Percentiles rank a stretch among this genome's conserved stretches.
Conservation (phyloP, 2,329 filamentous ascomycete species). For the Bipolaris zeicola region DNA sequence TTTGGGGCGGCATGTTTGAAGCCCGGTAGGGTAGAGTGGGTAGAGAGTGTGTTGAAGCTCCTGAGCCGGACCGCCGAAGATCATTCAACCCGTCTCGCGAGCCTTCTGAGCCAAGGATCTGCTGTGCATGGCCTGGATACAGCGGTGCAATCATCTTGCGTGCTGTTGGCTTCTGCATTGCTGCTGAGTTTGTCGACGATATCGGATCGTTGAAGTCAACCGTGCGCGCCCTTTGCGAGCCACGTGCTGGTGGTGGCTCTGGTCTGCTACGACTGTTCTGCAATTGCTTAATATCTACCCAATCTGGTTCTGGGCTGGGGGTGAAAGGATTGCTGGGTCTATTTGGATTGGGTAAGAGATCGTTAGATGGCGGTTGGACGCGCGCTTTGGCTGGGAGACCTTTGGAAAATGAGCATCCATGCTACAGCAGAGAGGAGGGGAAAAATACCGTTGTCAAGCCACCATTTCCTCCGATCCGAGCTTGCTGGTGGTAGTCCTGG, state of each 20-base stretch:
- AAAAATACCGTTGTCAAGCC: slow-evolving; percentile 65
- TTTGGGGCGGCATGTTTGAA: slow-evolving; percentile 13
- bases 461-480: slow-evolving; percentile 68
- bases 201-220: slow-evolving; percentile 36
- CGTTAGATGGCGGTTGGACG: slow-evolving; percentile 67
- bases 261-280: slow-evolving; percentile 26
- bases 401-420: slow-evolving; percentile 39
- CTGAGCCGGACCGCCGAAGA: slow-evolving; percentile 31
- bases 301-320: slow-evolving; percentile 76
- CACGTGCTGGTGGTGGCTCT: slow-evolving; percentile 41
- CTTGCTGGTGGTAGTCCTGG: slow-evolving; percentile 71
- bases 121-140: slow-evolving; percentile 29
- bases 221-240: slow-evolving; percentile 37
- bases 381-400: slow-evolving; percentile 76
- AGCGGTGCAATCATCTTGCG: slow-evolving; percentile 42
- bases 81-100: slow-evolving; percentile 22
- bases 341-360: slow-evolving; percentile 71
- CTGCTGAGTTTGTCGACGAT: slow-evolving; percentile 29
- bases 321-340: slow-evolving; percentile 83
- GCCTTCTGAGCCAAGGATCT: slow-evolving; percentile 32
- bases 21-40: slow-evolving; percentile 26
- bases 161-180: slow-evolving; percentile 25
- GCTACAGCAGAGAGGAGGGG: slow-evolving; percentile 54
- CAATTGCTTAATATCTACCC: slow-evolving; percentile 63
- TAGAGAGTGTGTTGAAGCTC: slow-evolving; percentile 41